phyloP scores from a whole-genome alignment of 2,329 filamentous ascomycete species.

The Pyrenochaeta sp. region DNA sequence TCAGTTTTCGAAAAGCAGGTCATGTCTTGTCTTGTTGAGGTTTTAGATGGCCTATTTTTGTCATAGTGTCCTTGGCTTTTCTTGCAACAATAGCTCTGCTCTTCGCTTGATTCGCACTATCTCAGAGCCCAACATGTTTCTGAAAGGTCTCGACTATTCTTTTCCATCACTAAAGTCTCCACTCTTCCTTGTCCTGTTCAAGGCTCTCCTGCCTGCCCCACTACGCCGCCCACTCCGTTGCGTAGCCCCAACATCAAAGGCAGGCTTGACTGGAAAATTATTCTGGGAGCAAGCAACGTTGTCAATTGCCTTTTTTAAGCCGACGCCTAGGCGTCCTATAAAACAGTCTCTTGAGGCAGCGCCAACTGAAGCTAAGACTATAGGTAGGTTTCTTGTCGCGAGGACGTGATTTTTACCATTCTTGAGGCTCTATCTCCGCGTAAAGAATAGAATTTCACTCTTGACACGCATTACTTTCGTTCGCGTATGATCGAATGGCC shows the following conservation, averaged over 20 bases:
- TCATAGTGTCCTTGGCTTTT: conserved; percentile 9
- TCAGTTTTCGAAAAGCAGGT: conserved; percentile 7
- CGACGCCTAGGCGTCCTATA: conserved; percentile 5
- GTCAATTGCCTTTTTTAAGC: conserved; percentile 10
- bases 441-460: no score
- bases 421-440: no score
- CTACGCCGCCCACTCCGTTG: conserved; percentile 12
- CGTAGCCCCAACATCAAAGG: conserved; percentile 17
- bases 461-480: no score
- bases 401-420: no score
- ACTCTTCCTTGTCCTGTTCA: not conserved
- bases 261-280: conserved; percentile 22
- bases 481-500: no score
- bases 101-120: conserved; percentile 13
- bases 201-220: conserved; percentile 16
- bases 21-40: conserved; percentile 21
- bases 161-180: not conserved
- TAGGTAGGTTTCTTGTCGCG: conserved; percentile 14
- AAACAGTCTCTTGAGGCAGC: conserved; percentile 10
- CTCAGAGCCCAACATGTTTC: conserved; percentile 5
- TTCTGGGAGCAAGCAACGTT: conserved; percentile 9
- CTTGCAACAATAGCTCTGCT: conserved; percentile 14
- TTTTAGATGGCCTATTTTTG: conserved; percentile 18
- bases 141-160: conserved; percentile 4
- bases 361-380: conserved; percentile 1